phyloP scores from a whole-genome alignment of 345 rosid species.

The Eucalyptus coolabah region DNA sequence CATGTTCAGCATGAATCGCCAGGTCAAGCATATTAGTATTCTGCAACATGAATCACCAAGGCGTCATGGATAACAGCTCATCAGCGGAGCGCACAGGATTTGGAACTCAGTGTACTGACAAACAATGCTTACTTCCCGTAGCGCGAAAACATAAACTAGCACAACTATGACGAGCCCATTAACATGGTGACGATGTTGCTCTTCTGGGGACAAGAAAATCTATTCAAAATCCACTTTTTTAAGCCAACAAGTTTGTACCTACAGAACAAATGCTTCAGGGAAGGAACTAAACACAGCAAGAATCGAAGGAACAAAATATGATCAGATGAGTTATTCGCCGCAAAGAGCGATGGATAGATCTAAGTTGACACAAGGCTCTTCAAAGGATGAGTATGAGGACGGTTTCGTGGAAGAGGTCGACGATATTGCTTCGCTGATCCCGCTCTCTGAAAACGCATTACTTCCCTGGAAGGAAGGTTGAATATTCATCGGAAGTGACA shows the following conservation, averaged over 20 bases:
- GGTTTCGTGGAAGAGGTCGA: constrained; percentile 22
- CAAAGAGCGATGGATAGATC: constrained; percentile 50
- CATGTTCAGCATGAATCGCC: background rate
- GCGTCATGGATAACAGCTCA: background rate
- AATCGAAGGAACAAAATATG: background rate
- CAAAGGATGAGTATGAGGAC: constrained; percentile 22
- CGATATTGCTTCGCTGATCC: constrained; percentile 57
- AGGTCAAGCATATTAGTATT: background rate
- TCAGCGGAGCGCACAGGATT: background rate
- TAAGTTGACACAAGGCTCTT: constrained; percentile 25
- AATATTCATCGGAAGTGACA: constrained; percentile 15
- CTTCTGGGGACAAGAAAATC: background rate
- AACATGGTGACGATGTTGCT: background rate
- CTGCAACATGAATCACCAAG: background rate
- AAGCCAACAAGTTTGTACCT: background rate
- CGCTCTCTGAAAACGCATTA: constrained; percentile 42
- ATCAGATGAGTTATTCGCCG: background rate
- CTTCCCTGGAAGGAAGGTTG: constrained; percentile 26
- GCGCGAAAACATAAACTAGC: background rate
- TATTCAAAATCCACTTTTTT: background rate
- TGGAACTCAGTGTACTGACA: background rate
- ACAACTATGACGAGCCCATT: background rate
- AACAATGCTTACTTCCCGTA: background rate
- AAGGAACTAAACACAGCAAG: background rate
- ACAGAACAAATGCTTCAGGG: background rate